Conservation (phyloP, 495 filamentous ascomycete species). For the Aspergillus heteromorphus region DNA sequence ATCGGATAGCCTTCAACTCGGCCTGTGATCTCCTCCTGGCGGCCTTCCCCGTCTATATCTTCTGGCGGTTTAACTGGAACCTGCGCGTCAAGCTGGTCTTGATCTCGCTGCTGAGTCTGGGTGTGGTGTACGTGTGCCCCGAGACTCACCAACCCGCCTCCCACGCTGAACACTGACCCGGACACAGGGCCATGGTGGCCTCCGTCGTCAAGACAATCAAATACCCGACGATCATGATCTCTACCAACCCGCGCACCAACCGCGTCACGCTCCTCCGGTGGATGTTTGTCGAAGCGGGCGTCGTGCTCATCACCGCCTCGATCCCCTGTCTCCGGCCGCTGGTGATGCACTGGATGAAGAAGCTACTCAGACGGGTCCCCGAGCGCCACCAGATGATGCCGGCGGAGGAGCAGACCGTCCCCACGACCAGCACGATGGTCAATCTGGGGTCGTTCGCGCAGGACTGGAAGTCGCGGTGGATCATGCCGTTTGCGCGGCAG, state of each 20-base stretch:
- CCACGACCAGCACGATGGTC: not conserved
- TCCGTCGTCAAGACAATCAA: conserved; percentile 7
- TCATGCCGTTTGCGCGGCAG: not conserved
- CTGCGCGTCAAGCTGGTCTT: conserved; percentile 1
- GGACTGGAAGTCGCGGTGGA: not conserved
- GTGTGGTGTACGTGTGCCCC: not conserved
- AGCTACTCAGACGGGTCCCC: not conserved
- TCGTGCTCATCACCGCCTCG: conserved; percentile 31
- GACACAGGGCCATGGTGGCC: conserved; percentile 1
- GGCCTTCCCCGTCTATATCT: not conserved
- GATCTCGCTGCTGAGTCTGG: conserved; percentile 1
- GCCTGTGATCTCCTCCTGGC: conserved; percentile 6
- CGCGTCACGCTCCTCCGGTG: conserved; percentile 3
- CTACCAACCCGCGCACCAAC: conserved; percentile 1
- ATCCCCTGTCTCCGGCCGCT: conserved; percentile 26
- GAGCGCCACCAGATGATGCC: not conserved
- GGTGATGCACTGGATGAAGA: not conserved
- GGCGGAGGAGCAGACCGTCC: not conserved
- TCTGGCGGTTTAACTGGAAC: conserved; percentile 5
- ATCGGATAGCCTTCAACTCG: not conserved
- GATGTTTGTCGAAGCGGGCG: conserved; percentile 13
- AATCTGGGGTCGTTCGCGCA: not conserved
- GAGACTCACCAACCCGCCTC: no score
- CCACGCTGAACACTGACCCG: not conserved
- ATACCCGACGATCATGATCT: conserved; percentile 1